Conservation (phyloP, 148 eudicot genomes). For the Diospyros lotus region DNA sequence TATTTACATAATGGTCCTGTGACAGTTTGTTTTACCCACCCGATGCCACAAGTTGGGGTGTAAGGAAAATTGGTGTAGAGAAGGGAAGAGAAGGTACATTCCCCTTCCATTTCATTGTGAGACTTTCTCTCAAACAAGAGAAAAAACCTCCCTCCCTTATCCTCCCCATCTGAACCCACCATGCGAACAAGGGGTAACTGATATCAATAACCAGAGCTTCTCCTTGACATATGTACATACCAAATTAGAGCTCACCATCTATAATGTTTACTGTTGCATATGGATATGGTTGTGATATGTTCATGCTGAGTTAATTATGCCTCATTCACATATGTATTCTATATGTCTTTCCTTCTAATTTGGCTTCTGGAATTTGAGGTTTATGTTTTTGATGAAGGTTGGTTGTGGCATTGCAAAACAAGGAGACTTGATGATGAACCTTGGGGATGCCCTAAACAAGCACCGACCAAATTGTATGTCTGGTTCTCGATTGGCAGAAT, state of each 20-base stretch:
- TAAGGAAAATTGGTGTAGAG: too few relatives aligned
- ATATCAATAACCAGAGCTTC: neutral
- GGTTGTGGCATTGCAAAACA: slow-evolving; percentile 37
- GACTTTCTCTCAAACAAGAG: too few relatives aligned
- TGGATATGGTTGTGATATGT: neutral
- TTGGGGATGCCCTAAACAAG: slow-evolving; percentile 73
- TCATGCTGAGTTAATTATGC: neutral
- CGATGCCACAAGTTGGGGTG: too few relatives aligned
- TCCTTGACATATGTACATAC: neutral
- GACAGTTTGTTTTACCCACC: too few relatives aligned
- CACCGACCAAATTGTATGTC: slow-evolving; percentile 68
- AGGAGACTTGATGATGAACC: slow-evolving; percentile 71
- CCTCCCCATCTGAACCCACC: too few relatives aligned
- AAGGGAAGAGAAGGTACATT: too few relatives aligned
- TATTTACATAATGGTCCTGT: too few relatives aligned
- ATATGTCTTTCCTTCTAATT: neutral
- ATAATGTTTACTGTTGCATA: neutral
- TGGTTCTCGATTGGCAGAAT: slow-evolving; percentile 45
- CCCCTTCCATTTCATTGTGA: too few relatives aligned
- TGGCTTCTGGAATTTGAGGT: neutral
- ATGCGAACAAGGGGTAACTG: neutral
- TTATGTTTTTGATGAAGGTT: slow-evolving; percentile 37
- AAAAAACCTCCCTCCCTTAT: too few relatives aligned
- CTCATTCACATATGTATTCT: neutral
- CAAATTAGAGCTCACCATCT: neutral